phyloP scores from a whole-genome alignment of 768 basidiomycete genomes.

The Suillus subluteus region DNA sequence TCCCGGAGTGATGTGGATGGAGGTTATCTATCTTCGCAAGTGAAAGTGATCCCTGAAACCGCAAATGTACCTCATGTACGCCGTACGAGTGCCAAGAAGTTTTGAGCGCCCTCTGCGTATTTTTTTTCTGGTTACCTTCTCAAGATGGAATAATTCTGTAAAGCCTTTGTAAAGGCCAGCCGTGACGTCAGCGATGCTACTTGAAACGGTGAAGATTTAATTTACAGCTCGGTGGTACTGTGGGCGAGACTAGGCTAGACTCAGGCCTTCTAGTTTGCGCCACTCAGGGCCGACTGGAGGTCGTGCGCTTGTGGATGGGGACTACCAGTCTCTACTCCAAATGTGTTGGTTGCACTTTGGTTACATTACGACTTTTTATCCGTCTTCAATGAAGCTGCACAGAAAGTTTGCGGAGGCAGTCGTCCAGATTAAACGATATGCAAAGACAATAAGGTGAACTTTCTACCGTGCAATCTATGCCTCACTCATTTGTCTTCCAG shows the following conservation, averaged over 20 bases:
- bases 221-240: not conserved
- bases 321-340: not conserved
- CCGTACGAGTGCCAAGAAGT: not conserved
- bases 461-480: not conserved
- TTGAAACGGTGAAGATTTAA: not conserved
- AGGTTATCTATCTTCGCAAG: not conserved
- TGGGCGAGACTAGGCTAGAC: not conserved
- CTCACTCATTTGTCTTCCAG: not conserved
- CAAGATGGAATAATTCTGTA: not conserved
- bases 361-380: not conserved
- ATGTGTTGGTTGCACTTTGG: not conserved
- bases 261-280: not conserved
- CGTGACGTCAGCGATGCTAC: not conserved
- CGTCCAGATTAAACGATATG: not conserved
- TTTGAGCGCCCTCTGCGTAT: not conserved
- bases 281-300: not conserved
- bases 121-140: not conserved
- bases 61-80: not conserved
- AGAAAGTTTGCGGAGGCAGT: not conserved
- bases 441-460: not conserved
- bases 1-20: not conserved
- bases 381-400: not conserved
- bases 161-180: not conserved
- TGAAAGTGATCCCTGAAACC: not conserved
- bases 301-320: not conserved